Evolutionary conservation across 2,329 filamentous ascomycete species (phyloP).

Genomic region (Fusarium sp.): DNA sequence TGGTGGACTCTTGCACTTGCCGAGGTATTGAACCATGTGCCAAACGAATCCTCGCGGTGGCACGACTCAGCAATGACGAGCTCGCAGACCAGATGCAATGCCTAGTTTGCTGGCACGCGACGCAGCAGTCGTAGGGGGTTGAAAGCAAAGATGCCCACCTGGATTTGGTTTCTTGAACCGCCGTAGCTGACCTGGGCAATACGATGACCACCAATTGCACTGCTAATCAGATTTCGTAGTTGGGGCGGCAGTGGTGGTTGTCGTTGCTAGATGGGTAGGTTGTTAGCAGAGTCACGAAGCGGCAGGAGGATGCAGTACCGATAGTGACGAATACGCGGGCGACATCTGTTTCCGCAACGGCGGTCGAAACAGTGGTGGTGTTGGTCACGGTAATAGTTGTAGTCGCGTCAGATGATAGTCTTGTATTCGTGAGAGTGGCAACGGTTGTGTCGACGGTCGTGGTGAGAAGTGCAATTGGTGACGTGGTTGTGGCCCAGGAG

Average conservation of each 20-base stretch:
- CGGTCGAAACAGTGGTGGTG: background rate
- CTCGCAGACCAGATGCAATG: slow-evolving; percentile 12
- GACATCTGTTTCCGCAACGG: background rate
- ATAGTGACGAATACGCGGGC: too few relatives aligned
- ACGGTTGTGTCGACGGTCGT: background rate
- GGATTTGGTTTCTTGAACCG: background rate
- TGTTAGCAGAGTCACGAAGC: background rate
- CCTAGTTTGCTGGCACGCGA: background rate
- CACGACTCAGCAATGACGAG: background rate
- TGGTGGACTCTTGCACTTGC: background rate
- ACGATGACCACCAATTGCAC: background rate
- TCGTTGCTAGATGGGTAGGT: background rate
- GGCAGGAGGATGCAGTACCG: background rate
- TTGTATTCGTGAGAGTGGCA: background rate
- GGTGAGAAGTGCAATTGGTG: background rate
- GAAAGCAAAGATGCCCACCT: background rate
- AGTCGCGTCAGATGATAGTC: background rate
- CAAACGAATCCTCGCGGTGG: background rate
- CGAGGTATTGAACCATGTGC: background rate
- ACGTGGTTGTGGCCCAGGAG: too few relatives aligned
- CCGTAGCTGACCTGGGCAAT: slow-evolving; percentile 7
- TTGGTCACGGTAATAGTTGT: background rate
- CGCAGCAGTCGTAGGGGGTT: background rate
- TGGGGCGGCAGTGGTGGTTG: background rate
- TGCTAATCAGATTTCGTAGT: background rate